Base-by-base conservation (phyloP, 2,329 filamentous ascomycete species). In the Diatrype stigma region DNA sequence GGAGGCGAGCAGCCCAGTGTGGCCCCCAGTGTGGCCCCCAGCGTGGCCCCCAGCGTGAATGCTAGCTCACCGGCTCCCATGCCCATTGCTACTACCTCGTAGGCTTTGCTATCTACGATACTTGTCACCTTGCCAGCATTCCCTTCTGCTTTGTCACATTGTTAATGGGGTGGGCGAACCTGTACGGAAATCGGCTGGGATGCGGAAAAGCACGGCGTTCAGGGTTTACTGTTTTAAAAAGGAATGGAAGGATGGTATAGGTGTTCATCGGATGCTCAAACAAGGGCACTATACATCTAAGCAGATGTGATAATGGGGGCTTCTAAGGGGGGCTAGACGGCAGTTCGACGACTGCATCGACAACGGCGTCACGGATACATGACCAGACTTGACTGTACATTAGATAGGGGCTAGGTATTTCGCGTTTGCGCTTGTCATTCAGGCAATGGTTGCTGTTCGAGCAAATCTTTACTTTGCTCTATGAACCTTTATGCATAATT, bases 1-100 rank as follows among this genome's bases (percentile, higher is more conserved):
- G 80, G 80, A 42, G 72, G 75, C 23, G 81, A 84, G 61, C 80
- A 80, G 71, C 73, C 68, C 49, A 81, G 76, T 59, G 67, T 67
- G 11, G 65, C 71, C 3, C 71, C 77, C 8, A 82, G 78, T 58
- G 59, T 79, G 12, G n/a, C n/a, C n/a, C n/a, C 26, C 10, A 30
- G 76, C 59, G 67, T 67, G 11, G 65, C 71, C 3, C 71, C 77
- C 8, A 82, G 78, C 58, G 59, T 79, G 12, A 67, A 74, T n/a
- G 74, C 73, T 6, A 77, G 76, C 48, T 82, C 80, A 6, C 78
- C 80, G 0, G 74, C 71, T 16, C 77, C 77, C 3, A 65, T 74
- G 49, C 65, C 76, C n/a, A 68, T 80, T 47, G 62, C 72, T 26
- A 74, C 77, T 22, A 73, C 75, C 19, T 79, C 62, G 32, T 65